These are phyloP conservation scores for Starmera caribaea DNA, from an alignment of 805 yeast species.

Conservation along the genomic window DNA sequence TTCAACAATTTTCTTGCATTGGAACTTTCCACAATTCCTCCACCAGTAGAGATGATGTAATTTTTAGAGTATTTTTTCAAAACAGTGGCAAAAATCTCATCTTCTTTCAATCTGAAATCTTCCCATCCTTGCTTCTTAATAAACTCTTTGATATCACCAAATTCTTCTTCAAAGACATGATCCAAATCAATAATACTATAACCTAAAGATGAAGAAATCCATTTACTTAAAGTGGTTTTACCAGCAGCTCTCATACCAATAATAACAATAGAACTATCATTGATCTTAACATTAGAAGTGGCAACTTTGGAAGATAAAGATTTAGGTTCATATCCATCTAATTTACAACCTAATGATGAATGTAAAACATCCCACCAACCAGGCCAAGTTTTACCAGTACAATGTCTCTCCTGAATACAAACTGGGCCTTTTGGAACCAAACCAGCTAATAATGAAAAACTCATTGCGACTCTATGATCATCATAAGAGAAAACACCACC, in stretches of 20 bases:
- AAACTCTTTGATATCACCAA: slow-evolving; percentile 44
- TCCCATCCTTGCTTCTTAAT: slow-evolving; percentile 79
- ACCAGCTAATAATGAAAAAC: slow-evolving; percentile 82
- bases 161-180: slow-evolving; percentile 47
- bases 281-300: slow-evolving; percentile 18
- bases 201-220: slow-evolving; percentile 65
- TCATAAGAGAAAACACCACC: slow-evolving; percentile 75
- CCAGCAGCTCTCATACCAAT: slow-evolving; percentile 99
- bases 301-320: slow-evolving; percentile 12
- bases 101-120: slow-evolving; percentile 66
- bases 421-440: slow-evolving; percentile 45
- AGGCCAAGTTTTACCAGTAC: slow-evolving; percentile 98
- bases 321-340: slow-evolving; percentile 66
- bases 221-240: slow-evolving; percentile 73
- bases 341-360: slow-evolving; percentile 47
- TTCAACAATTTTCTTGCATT: slow-evolving; percentile 58
- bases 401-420: slow-evolving; percentile 72
- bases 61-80: slow-evolving; percentile 21
- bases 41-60: slow-evolving; percentile 81
- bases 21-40: slow-evolving; percentile 82
- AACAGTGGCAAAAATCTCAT: slow-evolving; percentile 41
- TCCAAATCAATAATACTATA: slow-evolving; percentile 72
- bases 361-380: slow-evolving; percentile 98
- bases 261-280: slow-evolving; percentile 54
- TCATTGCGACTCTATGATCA: slow-evolving; percentile 98